A percentile compares a stretch with the other conserved stretches of the same genome.
phyloP scores from a whole-genome alignment of 306 rosid species.

The Fragaria iinumae region DNA sequence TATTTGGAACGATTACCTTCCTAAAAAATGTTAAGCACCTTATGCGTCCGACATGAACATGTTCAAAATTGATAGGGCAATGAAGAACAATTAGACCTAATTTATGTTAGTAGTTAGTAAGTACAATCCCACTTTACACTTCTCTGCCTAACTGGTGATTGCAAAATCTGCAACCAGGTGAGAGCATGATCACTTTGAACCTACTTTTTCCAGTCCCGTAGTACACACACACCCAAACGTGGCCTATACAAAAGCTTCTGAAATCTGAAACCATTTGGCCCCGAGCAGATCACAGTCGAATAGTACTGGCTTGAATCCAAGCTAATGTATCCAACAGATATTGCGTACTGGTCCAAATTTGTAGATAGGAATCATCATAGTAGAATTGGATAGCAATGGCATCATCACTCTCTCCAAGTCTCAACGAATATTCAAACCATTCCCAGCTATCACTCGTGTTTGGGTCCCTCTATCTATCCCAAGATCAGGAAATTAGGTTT shows the following conservation, averaged over 20 bases:
- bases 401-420: not conserved
- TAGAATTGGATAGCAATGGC: not conserved
- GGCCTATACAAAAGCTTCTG: not conserved
- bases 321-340: not conserved
- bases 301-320: constrained; percentile 22
- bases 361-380: not conserved
- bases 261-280: not conserved
- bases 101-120: not conserved
- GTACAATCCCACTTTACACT: not conserved
- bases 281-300: not conserved
- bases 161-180: constrained; percentile 5
- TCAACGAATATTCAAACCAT: constrained; percentile 20
- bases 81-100: not conserved
- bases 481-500: constrained; percentile 63
- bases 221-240: not conserved
- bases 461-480: constrained; percentile 48
- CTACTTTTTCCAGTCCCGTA: not conserved
- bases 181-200: not conserved
- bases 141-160: not conserved
- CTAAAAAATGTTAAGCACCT: not conserved
- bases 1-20: not conserved
- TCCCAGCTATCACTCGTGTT: constrained; percentile 54
- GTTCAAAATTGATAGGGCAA: not conserved
- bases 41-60: not conserved
- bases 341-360: not conserved